phyloP scores from a whole-genome alignment of 371 early-diverging fungal genomes.

The Choanephora cucurbitarum region DNA sequence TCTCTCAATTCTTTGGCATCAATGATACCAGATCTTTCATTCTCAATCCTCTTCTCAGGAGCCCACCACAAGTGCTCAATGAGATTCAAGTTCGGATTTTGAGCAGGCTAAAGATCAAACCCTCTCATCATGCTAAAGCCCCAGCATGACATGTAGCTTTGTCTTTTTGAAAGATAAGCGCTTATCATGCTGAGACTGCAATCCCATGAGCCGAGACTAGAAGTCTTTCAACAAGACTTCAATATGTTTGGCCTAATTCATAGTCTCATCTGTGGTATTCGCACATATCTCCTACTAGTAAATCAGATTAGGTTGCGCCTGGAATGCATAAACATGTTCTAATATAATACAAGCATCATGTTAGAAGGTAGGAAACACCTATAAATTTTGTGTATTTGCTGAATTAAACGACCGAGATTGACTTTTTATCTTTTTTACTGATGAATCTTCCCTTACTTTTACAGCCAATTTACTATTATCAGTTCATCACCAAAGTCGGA shows the following conservation, averaged over 20 bases:
- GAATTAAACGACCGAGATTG: too few relatives aligned
- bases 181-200: neutral
- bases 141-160: neutral
- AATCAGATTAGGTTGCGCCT: too few relatives aligned
- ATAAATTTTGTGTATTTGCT: too few relatives aligned
- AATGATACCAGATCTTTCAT: neutral
- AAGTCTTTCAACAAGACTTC: neutral
- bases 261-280: too few relatives aligned
- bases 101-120: neutral
- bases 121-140: neutral
- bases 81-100: neutral
- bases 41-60: conserved; percentile 1
- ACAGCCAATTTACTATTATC: too few relatives aligned
- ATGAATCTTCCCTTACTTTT: too few relatives aligned
- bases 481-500: too few relatives aligned
- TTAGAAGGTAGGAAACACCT: too few relatives aligned
- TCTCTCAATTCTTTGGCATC: neutral
- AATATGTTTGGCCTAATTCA: neutral
- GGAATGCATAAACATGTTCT: too few relatives aligned
- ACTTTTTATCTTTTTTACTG: too few relatives aligned
- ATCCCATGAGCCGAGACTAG: neutral
- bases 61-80: neutral
- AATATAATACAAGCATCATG: too few relatives aligned
- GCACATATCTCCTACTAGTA: too few relatives aligned
- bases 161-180: neutral